Conservation (phyloP, 148 eudicot species). For the Spergularia bocconei region DNA sequence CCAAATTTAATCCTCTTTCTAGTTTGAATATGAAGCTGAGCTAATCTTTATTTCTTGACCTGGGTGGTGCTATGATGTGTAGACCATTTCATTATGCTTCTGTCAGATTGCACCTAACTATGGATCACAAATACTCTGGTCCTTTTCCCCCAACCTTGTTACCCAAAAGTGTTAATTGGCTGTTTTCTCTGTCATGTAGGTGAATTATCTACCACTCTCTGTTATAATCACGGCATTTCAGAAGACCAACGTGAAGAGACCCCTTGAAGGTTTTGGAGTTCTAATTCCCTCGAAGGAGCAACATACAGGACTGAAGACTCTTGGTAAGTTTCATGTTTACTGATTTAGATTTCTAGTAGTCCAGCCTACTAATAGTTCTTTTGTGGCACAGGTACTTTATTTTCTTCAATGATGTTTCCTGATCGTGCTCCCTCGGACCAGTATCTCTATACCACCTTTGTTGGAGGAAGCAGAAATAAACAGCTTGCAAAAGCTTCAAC, state of each 20-base stretch:
- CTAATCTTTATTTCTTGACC: not conserved
- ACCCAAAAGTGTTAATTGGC: not conserved
- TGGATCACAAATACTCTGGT: not conserved
- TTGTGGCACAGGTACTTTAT: constrained; percentile 70
- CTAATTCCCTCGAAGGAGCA: constrained; percentile 91
- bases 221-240: constrained; percentile 82
- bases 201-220: constrained; percentile 73
- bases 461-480: constrained; percentile 91
- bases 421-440: constrained; percentile 83
- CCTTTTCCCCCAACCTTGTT: not conserved
- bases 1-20: too few relatives aligned
- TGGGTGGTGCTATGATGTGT: not conserved
- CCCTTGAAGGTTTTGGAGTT: constrained; percentile 97
- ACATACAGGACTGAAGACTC: constrained; percentile 74
- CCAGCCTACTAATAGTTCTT: constrained; percentile 15
- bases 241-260: constrained; percentile 68
- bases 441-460: constrained; percentile 87
- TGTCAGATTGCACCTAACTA: not conserved
- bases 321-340: constrained; percentile 49
- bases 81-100: not conserved
- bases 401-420: constrained; percentile 98
- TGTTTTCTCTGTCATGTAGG: constrained; percentile 45
- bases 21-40: not conserved
- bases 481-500: constrained; percentile 92
- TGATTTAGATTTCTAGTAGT: constrained; percentile 8